Base-by-base conservation (phyloP, 1,284 basidiomycete genomes). In the Ustilago sp. region DNA sequence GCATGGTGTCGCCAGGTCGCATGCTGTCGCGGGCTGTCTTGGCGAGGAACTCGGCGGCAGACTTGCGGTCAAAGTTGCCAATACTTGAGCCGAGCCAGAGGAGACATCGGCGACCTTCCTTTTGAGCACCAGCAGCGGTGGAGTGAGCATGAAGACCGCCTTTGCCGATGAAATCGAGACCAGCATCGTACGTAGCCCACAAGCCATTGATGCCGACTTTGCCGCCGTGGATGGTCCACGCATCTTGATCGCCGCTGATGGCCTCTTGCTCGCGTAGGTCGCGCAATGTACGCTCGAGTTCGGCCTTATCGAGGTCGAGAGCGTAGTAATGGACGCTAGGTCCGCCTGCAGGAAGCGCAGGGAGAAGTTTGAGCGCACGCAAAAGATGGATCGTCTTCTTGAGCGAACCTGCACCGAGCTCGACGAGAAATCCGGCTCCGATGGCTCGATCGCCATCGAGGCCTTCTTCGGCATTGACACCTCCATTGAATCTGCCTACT, bases 11-110 rank as follows among this genome's bases (percentile, higher is more conserved):
- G 5, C 88, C 88, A 4, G 92, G 88, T 11, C 92, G 90, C 51
- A 99, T 89, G 12, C 77, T 77, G 35, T 71, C 61, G 7, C 73
- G 55, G 5, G 94, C 93, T 28, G 97, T 88, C 1, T 90, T 90
- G 13, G 89, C 89, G 60, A 99, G 89, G 87, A 99, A 98, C 0
- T 89, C 87, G 1, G 89, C 89, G 8, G 92, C 93, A 23, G 76
- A 59, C 17, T 89, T 88, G 31, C 94, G 90, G n/a, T 89, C 86
- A 86, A 98, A 98, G 88, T 98, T 98, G 13, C 96, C 96, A 13
- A 98, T 87, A 0, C 94, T 94, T 0, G 93, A 96, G 0, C 96
- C 96, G n/a, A 98, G 89, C 89, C 97, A 98, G 68, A 98, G 88
- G 63, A 98, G 63, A 59, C 79, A 80, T 32, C 79, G 59, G 38